Evolutionary conservation across 1,284 basidiomycete genomes (phyloP).

Genomic region (Boletus semigastroideus): DNA sequence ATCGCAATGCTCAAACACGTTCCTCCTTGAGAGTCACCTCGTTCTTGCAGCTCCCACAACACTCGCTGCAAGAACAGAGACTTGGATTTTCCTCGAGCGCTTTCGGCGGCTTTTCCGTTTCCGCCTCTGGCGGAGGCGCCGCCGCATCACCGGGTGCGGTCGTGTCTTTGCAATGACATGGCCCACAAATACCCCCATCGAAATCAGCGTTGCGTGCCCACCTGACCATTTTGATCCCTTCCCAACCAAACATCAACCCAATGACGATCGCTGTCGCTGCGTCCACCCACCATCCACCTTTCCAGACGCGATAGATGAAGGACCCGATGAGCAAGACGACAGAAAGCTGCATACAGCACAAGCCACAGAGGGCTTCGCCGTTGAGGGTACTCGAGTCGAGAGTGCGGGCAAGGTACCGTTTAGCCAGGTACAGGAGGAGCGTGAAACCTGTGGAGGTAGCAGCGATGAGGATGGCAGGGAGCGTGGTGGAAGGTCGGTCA

Average conservation of each 20-base stretch:
- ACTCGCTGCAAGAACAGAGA: neutral
- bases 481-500: slow-evolving; percentile 37
- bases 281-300: slow-evolving; percentile 49
- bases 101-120: neutral
- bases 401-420: slow-evolving; percentile 42
- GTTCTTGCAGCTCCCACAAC: slow-evolving; percentile 4
- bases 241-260: slow-evolving; percentile 43
- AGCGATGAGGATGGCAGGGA: slow-evolving; percentile 39
- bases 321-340: slow-evolving; percentile 36
- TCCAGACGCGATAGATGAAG: slow-evolving; percentile 39
- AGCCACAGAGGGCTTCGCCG: slow-evolving; percentile 41
- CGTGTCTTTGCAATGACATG: slow-evolving; percentile 3
- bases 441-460: slow-evolving; percentile 40
- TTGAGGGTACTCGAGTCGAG: slow-evolving; percentile 45
- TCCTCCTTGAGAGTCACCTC: neutral
- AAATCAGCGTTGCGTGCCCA: slow-evolving; percentile 39
- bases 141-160: neutral
- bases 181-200: slow-evolving; percentile 39
- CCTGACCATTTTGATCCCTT: slow-evolving; percentile 40
- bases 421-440: slow-evolving; percentile 43
- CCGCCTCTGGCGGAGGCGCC: neutral
- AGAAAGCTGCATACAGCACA: slow-evolving; percentile 37
- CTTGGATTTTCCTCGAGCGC: slow-evolving; percentile 4
- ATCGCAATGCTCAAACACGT: slow-evolving; percentile 2
- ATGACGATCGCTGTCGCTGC: slow-evolving; percentile 41